A percentile compares a stretch with the other conserved stretches of the same genome.
Conservation (phyloP, 768 basidiomycete species). For the Hydnomerulius pinastri region DNA sequence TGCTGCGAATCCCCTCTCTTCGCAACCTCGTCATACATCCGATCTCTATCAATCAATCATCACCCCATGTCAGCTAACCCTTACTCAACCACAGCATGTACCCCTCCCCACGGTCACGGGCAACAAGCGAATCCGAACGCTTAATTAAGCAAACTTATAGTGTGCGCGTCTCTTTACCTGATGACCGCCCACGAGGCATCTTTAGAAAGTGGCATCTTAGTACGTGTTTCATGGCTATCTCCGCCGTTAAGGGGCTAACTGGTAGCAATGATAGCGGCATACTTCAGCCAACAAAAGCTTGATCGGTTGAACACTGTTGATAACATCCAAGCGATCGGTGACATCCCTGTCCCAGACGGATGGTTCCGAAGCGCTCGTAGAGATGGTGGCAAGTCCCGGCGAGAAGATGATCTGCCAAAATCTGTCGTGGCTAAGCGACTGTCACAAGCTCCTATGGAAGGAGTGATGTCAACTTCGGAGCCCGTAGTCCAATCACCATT, state of each 20-base stretch:
- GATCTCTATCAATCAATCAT: slow-evolving; percentile 37
- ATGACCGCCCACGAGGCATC: slow-evolving; percentile 42
- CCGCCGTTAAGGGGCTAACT: slow-evolving; percentile 20
- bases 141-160: slow-evolving; percentile 59
- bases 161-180: slow-evolving; percentile 48
- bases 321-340: slow-evolving; percentile 63
- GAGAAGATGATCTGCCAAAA: slow-evolving; percentile 45
- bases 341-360: slow-evolving; percentile 69
- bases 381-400: slow-evolving; percentile 51
- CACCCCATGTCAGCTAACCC: slow-evolving; percentile 15
- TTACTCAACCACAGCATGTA: slow-evolving; percentile 31
- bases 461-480: slow-evolving; percentile 20
- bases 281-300: slow-evolving; percentile 78
- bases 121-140: slow-evolving; percentile 40
- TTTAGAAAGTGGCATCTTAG: slow-evolving; percentile 56
- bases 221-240: slow-evolving; percentile 39
- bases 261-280: slow-evolving; percentile 57
- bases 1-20: slow-evolving; percentile 21
- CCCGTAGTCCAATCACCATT: slow-evolving; percentile 19
- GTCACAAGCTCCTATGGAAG: slow-evolving; percentile 36
- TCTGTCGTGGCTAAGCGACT: slow-evolving; percentile 45
- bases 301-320: slow-evolving; percentile 74
- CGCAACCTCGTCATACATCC: slow-evolving; percentile 12
- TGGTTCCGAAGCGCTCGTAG: slow-evolving; percentile 80
- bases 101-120: slow-evolving; percentile 42